phyloP scores from a whole-genome alignment of 148 eudicot genomes.

The Cornus controversa region DNA sequence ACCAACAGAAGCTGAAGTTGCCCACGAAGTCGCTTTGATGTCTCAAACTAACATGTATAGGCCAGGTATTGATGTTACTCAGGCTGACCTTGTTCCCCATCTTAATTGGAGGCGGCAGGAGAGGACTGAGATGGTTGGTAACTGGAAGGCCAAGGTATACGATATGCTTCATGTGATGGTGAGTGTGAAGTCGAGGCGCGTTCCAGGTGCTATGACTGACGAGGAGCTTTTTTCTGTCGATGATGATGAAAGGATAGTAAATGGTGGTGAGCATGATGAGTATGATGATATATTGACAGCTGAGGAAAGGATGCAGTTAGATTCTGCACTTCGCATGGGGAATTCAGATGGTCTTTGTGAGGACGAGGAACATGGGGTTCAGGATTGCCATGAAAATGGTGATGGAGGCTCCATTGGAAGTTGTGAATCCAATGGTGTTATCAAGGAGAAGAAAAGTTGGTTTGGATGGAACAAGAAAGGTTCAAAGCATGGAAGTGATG shows the following conservation, averaged over 20 bases:
- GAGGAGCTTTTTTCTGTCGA: slow-evolving; percentile 85
- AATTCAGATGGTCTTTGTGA: slow-evolving; percentile 55
- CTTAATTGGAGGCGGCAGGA: slow-evolving; percentile 94
- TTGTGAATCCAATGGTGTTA: slow-evolving; percentile 52
- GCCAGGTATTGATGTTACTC: slow-evolving; percentile 96
- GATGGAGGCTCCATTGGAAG: slow-evolving; percentile 43
- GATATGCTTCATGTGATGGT: slow-evolving; percentile 95
- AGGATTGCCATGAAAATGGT: slow-evolving; percentile 43
- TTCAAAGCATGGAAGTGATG: slow-evolving; percentile 53
- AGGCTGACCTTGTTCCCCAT: slow-evolving; percentile 89
- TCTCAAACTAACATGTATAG: slow-evolving; percentile 93
- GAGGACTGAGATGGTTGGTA: slow-evolving; percentile 79
- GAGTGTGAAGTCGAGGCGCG: slow-evolving; percentile 89
- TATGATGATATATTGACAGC: slow-evolving; percentile 77
- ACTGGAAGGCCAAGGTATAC: slow-evolving; percentile 90
- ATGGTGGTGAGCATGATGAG: slow-evolving; percentile 64
- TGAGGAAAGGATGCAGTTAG: slow-evolving; percentile 77
- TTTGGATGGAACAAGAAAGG: slow-evolving; percentile 82
- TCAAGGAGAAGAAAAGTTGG: slow-evolving; percentile 82
- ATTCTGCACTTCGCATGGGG: slow-evolving; percentile 80
- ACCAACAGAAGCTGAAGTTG: slow-evolving; percentile 86
- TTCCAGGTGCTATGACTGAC: slow-evolving; percentile 93
- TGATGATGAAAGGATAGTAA: slow-evolving; percentile 57
- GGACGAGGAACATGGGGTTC: slow-evolving; percentile 52
- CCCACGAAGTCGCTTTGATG: slow-evolving; percentile 84